Conservation (phyloP, 129 eudicot species). For the Scalesia atractyloides region DNA sequence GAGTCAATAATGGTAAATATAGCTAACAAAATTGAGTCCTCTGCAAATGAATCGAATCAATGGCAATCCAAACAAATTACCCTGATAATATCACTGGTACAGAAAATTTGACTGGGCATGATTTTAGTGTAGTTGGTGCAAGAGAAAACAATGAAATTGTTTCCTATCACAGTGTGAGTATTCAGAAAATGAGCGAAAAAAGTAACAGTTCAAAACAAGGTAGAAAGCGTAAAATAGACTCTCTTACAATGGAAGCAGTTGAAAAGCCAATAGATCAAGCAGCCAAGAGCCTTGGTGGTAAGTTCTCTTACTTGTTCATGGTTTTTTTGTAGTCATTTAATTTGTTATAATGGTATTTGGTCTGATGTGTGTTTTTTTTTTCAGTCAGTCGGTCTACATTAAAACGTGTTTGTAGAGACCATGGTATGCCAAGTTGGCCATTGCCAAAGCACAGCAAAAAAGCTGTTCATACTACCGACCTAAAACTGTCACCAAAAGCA, state of each 20-base stretch:
- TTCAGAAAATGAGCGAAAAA: background rate
- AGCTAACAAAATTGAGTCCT: background rate
- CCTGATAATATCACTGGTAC: background rate
- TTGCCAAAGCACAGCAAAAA: slow-evolving; percentile 9
- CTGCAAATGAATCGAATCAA: background rate
- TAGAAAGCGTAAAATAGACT: slow-evolving; percentile 11
- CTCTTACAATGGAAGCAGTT: slow-evolving; percentile 11
- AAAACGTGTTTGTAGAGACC: slow-evolving; percentile 15
- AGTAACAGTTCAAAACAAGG: slow-evolving; percentile 5
- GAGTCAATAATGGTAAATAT: background rate
- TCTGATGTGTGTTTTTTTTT: background rate
- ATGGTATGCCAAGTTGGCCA: slow-evolving; percentile 13
- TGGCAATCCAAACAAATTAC: background rate
- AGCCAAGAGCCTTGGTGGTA: slow-evolving; percentile 5
- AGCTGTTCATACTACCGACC: background rate
- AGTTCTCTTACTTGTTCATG: background rate
- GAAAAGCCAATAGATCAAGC: slow-evolving; percentile 1
- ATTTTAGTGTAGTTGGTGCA: background rate
- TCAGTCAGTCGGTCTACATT: slow-evolving; percentile 21
- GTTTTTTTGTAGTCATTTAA: background rate
- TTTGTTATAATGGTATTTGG: background rate
- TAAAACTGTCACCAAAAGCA: background rate
- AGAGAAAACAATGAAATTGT: background rate
- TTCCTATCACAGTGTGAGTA: background rate
- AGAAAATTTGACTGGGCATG: background rate